phyloP scores from a whole-genome alignment of 331 rosid species.

The Dryas integrifolia region DNA sequence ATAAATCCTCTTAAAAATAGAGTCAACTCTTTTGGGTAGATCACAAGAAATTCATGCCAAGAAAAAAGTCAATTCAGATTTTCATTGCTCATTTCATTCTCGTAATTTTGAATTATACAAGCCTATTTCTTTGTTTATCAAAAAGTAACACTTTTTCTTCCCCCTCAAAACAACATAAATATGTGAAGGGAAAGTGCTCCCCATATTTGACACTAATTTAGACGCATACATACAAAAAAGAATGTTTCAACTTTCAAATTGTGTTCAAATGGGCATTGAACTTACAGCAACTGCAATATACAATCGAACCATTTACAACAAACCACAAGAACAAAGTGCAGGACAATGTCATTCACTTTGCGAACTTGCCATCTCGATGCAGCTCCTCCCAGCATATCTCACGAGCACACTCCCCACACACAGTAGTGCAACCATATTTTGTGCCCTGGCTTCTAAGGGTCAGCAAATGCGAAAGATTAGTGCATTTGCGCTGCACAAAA shows the following conservation, averaged over 20 bases:
- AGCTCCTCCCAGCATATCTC: constrained; percentile 86
- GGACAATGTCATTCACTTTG: constrained; percentile 29
- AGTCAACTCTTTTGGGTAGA: too few relatives aligned
- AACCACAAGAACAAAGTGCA: constrained; percentile 29
- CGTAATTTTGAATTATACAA: not conserved
- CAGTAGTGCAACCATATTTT: constrained; percentile 65
- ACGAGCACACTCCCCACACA: constrained; percentile 92
- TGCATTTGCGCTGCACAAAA: constrained; percentile 60
- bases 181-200: not conserved
- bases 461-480: constrained; percentile 75
- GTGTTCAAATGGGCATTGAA: constrained; percentile 27
- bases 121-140: not conserved
- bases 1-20: too few relatives aligned
- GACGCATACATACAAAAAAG: not conserved
- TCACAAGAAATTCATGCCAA: not conserved
- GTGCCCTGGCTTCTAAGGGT: constrained; percentile 92
- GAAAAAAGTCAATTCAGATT: not conserved
- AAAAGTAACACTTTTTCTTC: not conserved
- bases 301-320: constrained; percentile 16
- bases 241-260: not conserved
- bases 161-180: not conserved
- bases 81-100: constrained; percentile 1
- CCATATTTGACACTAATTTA: not conserved
- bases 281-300: constrained; percentile 25
- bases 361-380: constrained; percentile 38